Base-by-base conservation (phyloP, 1,284 basidiomycete species). In the Sanguinoderma infundibulare region DNA sequence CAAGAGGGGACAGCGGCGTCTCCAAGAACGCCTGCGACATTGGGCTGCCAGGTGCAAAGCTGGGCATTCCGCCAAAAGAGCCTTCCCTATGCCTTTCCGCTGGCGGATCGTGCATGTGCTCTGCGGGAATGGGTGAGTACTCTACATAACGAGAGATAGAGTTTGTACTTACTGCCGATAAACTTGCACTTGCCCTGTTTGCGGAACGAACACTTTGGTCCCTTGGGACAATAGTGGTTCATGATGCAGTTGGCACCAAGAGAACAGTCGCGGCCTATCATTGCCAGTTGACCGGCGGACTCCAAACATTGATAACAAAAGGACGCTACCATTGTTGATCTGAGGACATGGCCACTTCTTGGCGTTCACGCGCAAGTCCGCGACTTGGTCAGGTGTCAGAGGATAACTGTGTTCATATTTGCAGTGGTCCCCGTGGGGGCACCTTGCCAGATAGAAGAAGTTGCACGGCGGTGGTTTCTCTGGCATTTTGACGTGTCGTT, bases 401-500 rank as follows among this genome's bases (percentile, higher is more conserved):
- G 67, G 57, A 57, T 81, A 82, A 49, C 77, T 67, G 62, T 82
- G 81, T 26, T 73, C 75, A 61, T 77, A 81, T 15, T 69, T 72
- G 68, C 80, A 82, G 20, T 73, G 70, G 9, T 69, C 65, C 46
- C 76, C 75, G 38, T 75, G 68, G 59, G 69, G 72, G 64, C 79
- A 79, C 42, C 68, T 67, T 1, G 75, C 65, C 28, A 82, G 70
- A 65, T 82, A 81, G 66, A 71, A 74, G 64, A 74, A 75, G 55
- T 80, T 81, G 66, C 81, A 81, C 2, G 78, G 77, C 1, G 75
- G 74, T 5, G 78, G 78, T 61, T 68, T 76, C 44, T 78, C 78
- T 78, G 60, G 53, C n/a, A 44, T 28, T 24, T n/a, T 2, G n/a
- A 32, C n/a, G 17, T 8, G 7, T 14, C 2, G 3, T 35, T 14